Conservation (phyloP, 2,329 filamentous ascomycete genomes). For the Aspergillus quadrilineatus region DNA sequence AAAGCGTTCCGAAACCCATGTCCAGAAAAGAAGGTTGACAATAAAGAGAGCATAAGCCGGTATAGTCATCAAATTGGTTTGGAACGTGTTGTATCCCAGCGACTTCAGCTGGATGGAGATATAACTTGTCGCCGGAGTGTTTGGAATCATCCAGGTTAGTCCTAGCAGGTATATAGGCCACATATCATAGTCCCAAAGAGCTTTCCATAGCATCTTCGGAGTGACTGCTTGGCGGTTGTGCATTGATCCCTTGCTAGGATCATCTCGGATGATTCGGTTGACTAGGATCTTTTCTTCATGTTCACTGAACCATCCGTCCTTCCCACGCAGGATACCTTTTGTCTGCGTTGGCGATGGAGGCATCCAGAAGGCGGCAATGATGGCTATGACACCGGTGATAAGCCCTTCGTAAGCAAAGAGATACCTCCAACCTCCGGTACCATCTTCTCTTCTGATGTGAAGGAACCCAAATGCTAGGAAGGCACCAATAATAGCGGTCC, state of each 20-base stretch:
- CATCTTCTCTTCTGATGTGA: constrained; percentile 38
- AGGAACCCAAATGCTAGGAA: constrained; percentile 49
- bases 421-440: constrained; percentile 45
- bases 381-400: constrained; percentile 56
- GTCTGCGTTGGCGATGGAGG: constrained; percentile 66
- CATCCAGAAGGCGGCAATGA: constrained; percentile 60
- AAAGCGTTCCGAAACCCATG: constrained; percentile 56
- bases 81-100: constrained; percentile 58
- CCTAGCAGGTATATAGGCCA: constrained; percentile 57
- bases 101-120: constrained; percentile 48
- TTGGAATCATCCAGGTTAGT: constrained; percentile 45
- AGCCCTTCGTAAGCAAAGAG: constrained; percentile 45
- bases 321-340: constrained; percentile 59
- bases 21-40: constrained; percentile 55
- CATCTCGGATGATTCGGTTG: constrained; percentile 59
- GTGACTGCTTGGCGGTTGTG: constrained; percentile 59
- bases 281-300: constrained; percentile 69
- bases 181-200: constrained; percentile 57
- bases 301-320: constrained; percentile 66
- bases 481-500: constrained; percentile 47
- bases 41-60: constrained; percentile 59
- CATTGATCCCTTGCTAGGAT: constrained; percentile 60
- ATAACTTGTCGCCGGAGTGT: constrained; percentile 36
- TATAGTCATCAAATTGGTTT: constrained; percentile 64
- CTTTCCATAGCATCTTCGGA: constrained; percentile 49